Base-by-base conservation (phyloP, 345 rosid genomes). In the Mercurialis annua region DNA sequence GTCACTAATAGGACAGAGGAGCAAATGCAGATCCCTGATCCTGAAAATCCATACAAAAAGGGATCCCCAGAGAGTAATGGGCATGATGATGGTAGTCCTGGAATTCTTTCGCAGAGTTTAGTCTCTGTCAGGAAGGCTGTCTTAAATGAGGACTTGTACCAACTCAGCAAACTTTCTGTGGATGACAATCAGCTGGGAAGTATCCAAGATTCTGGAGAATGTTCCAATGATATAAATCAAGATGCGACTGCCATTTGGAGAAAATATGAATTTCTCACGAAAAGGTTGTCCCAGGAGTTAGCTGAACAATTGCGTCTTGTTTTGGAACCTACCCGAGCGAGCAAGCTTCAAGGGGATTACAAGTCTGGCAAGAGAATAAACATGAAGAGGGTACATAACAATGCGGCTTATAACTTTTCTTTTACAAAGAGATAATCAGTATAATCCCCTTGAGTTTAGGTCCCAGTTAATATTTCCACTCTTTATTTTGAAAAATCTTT, bases 311-410 rank as follows among this genome's bases (percentile, higher is more conserved):
- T 94, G 73, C 95, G 98, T 23, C 97, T 94, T 59, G 86, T 94
- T 69, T 63, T 94, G 91, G 98, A 87, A 80, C 97, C 98, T 47
- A 91, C 93, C 16, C 72, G 87, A 47, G 98, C 97, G 15, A 91
- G 96, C 81, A 94, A 91, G 73, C 98, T 94, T 55, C 92, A 84
- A 77, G 99, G 99, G 20, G 99, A 94, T 69, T 94, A 91, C 65
- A 89, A 85, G 82, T 91, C 96, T 43, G 99, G 99, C 50, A 91
- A 94, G 77, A 75, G 99, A 69, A 89, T 94, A 71, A 94, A 94
- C 85, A 94, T 94, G 98, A 91, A 89, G 77, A 94, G 85, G 92
- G 95, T 88, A 72, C 53, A 18, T 23, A 18, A 24, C 5, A 43
- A 24, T 29, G 14, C 56, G 30, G 47, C 43, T n/a, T 3, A 0